These are phyloP conservation scores for Eurotiales sp. DNA, from an alignment of 2,329 filamentous ascomycete species.

Conservation along the genomic window DNA sequence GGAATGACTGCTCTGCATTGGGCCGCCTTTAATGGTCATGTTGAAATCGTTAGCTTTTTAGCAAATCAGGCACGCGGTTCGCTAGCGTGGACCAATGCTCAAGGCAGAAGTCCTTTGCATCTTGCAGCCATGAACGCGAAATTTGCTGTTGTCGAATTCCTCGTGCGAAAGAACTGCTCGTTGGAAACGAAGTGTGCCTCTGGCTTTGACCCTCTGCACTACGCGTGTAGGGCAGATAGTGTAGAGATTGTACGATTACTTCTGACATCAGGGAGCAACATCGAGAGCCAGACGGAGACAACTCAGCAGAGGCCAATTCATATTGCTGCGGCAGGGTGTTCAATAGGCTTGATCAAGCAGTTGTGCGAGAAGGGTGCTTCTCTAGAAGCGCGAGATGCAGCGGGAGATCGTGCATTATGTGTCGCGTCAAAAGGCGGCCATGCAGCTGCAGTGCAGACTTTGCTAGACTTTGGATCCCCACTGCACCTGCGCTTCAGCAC, in stretches of 20 bases:
- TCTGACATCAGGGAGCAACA: conserved; percentile 29
- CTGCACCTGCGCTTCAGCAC: conserved; percentile 24
- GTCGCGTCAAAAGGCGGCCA: conserved; percentile 32
- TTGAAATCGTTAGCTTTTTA: conserved; percentile 32
- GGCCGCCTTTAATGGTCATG: conserved; percentile 37
- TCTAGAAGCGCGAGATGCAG: conserved; percentile 30
- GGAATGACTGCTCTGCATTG: conserved; percentile 38
- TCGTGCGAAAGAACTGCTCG: conserved; percentile 30
- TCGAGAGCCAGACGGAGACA: conserved; percentile 30
- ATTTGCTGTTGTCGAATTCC: conserved; percentile 35
- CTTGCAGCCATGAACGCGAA: conserved; percentile 32
- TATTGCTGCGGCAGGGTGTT: conserved; percentile 28
- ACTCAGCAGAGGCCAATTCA: conserved; percentile 32
- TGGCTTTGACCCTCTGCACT: conserved; percentile 33
- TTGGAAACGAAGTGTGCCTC: conserved; percentile 28
- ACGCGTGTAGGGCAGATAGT: conserved; percentile 32
- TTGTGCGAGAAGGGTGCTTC: conserved; percentile 30
- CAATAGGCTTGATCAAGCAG: conserved; percentile 27
- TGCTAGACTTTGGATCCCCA: conserved; percentile 31
- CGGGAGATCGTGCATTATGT: conserved; percentile 32
- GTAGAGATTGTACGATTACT: conserved; percentile 30
- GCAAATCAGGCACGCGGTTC: conserved; percentile 26
- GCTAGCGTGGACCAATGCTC: conserved; percentile 24
- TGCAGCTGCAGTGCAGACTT: conserved; percentile 28
- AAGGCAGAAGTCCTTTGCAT: conserved; percentile 34